Evolutionary conservation across 192 early-diverging fungal species (phyloP).

Genomic region (Coemansia furcata): DNA sequence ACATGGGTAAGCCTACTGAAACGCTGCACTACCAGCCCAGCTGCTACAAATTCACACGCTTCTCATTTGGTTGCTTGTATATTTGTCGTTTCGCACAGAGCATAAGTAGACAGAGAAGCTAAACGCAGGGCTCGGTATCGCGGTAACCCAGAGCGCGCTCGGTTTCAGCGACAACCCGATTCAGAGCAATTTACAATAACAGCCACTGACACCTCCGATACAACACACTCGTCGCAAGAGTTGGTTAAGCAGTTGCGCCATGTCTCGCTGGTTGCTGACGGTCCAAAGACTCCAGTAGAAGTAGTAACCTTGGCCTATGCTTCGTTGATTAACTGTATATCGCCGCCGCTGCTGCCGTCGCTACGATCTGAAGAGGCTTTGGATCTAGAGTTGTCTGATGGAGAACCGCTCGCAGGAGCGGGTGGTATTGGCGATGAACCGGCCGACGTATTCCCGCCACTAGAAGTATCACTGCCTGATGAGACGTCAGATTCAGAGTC

Average conservation of each 20-base stretch:
- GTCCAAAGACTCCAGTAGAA: background rate
- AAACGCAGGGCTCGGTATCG: constrained; percentile 40
- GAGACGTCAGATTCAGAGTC: background rate
- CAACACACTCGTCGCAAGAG: background rate
- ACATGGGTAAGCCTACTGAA: background rate
- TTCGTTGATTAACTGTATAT: background rate
- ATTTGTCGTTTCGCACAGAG: background rate
- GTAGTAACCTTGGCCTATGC: background rate
- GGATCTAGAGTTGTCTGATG: background rate
- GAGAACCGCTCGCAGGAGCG: background rate
- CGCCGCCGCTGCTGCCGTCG: background rate
- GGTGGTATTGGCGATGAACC: background rate
- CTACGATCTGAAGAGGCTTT: background rate
- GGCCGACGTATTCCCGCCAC: background rate
- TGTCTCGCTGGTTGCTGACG: background rate
- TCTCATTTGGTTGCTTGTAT: background rate
- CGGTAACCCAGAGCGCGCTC: constrained; percentile 44
- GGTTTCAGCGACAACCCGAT: constrained; percentile 31
- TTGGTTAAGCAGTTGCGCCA: background rate
- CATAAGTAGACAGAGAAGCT: constrained; percentile 27
- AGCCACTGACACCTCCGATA: background rate
- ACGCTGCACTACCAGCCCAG: background rate
- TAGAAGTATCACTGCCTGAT: background rate
- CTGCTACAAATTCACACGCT: background rate
- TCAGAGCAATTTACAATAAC: constrained; percentile 27